These are phyloP conservation scores for Rhizopogon hawkerae DNA, from an alignment of 1,284 basidiomycete species.

Conservation along the genomic window DNA sequence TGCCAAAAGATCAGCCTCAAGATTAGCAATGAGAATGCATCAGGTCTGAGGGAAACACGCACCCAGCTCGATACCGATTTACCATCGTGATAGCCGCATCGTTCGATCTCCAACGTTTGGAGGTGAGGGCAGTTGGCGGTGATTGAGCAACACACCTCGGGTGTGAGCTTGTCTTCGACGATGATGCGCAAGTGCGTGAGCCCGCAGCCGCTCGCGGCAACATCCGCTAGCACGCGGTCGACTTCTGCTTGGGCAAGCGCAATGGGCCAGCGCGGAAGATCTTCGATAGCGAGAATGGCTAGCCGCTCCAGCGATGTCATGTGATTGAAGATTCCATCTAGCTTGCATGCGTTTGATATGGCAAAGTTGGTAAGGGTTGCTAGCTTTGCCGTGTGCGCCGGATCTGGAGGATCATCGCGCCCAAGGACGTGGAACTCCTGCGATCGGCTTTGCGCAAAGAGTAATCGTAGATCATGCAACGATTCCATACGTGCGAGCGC, in stretches of 20 bases:
- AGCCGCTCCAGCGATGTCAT: constrained; percentile 23
- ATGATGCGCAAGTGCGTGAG: constrained; percentile 25
- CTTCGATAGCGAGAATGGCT: constrained; percentile 26
- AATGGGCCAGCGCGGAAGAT: constrained; percentile 27
- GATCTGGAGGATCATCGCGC: constrained; percentile 13
- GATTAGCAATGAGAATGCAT: constrained; percentile 11
- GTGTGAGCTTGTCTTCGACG: constrained; percentile 27
- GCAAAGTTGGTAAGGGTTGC: constrained; percentile 28
- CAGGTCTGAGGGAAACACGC: constrained; percentile 14
- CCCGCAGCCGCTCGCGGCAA: constrained; percentile 25
- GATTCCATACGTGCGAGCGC: constrained; percentile 22
- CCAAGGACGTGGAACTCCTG: constrained; percentile 24
- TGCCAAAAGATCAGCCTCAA: constrained; percentile 25
- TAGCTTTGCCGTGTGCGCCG: constrained; percentile 19
- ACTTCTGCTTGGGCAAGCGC: constrained; percentile 25
- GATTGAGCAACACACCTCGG: constrained; percentile 21
- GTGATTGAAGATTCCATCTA: constrained; percentile 22
- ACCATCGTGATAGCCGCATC: constrained; percentile 27
- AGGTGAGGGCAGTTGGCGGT: constrained; percentile 23
- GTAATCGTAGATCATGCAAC: constrained; percentile 21
- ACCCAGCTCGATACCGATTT: constrained; percentile 29
- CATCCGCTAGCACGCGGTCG: constrained; percentile 21
- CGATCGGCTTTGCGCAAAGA: constrained; percentile 23
- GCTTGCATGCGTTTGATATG: constrained; percentile 26
- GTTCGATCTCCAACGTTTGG: constrained; percentile 25